A percentile compares a stretch with the other conserved stretches of the same genome.
phyloP scores from a whole-genome alignment of 2,329 filamentous ascomycete species.

The Trichoderma koningiopsis region DNA sequence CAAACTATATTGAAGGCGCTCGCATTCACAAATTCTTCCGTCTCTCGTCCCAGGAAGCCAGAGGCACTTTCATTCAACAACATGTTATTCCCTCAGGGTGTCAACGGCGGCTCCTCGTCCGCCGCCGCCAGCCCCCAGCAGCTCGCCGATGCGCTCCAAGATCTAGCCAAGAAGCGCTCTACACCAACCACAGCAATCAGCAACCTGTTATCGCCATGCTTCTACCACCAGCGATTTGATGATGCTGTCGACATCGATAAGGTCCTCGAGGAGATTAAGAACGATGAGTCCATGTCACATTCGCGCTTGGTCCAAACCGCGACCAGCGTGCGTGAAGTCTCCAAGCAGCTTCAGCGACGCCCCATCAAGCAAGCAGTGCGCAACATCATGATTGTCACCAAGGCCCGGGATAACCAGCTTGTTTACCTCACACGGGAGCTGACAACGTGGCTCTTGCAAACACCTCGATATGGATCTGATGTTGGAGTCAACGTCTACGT shows the following conservation, averaged over 20 bases:
- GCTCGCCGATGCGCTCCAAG: slow-evolving; percentile 63
- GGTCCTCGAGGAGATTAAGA: slow-evolving; percentile 91
- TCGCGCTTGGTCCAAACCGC: slow-evolving; percentile 93
- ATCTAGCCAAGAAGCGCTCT: slow-evolving; percentile 49
- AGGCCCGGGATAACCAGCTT: slow-evolving; percentile 91
- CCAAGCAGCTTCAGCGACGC: slow-evolving; percentile 87
- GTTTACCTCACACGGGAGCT: slow-evolving; percentile 88
- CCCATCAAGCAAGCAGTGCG: slow-evolving; percentile 89
- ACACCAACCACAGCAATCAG: slow-evolving; percentile 53
- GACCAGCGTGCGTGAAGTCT: slow-evolving; percentile 91
- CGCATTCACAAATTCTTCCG: slow-evolving; percentile 53
- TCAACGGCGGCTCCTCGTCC: slow-evolving; percentile 26
- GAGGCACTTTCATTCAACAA: slow-evolving; percentile 64
- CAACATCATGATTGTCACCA: slow-evolving; percentile 98
- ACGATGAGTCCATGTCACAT: slow-evolving; percentile 87
- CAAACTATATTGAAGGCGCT: slow-evolving; percentile 84
- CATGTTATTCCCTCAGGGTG: slow-evolving; percentile 42
- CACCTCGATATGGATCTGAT: slow-evolving; percentile 84
- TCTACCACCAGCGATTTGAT: slow-evolving; percentile 96
- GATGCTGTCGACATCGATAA: slow-evolving; percentile 93
- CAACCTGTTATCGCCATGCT: slow-evolving; percentile 84
- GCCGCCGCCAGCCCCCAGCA: slow-evolving; percentile 50
- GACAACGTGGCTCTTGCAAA: slow-evolving; percentile 82
- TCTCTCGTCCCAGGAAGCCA: slow-evolving; percentile 57
- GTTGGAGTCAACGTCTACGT: slow-evolving; percentile 97